phyloP scores from a whole-genome alignment of 345 rosid species.

The Gossypium anomalum region DNA sequence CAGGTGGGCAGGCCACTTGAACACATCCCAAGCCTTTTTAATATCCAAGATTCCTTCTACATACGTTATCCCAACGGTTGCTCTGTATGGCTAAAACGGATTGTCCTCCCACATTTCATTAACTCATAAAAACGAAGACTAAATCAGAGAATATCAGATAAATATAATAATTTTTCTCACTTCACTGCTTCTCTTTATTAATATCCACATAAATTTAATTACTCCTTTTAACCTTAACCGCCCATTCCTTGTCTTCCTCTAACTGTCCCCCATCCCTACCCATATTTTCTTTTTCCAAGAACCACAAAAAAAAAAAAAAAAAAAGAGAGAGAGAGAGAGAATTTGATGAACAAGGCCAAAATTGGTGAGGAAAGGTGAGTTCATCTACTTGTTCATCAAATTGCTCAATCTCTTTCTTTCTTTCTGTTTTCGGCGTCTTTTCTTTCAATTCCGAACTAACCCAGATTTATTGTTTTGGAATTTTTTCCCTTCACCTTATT shows the following conservation, averaged over 20 bases:
- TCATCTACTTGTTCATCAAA: slow-evolving; percentile 1
- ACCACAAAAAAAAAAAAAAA: not conserved
- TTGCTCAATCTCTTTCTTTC: not conserved
- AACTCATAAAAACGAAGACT: not conserved
- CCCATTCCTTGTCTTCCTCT: not conserved
- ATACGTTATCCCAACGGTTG: not conserved
- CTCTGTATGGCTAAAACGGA: slow-evolving; percentile 1
- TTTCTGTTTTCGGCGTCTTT: not conserved
- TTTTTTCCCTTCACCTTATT: not conserved
- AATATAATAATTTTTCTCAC: not conserved
- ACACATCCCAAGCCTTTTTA: not conserved
- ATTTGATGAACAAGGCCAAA: not conserved
- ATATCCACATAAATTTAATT: not conserved
- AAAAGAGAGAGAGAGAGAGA: not conserved
- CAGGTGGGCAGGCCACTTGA: not conserved
- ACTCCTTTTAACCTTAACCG: not conserved
- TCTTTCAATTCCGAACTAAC: not conserved
- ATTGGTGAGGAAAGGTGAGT: not conserved
- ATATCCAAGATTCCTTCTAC: not conserved
- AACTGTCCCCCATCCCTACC: not conserved
- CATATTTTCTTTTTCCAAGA: not conserved
- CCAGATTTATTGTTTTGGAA: not conserved
- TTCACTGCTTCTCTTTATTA: not conserved
- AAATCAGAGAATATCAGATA: not conserved
- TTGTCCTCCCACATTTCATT: not conserved